Evolutionary conservation across 768 basidiomycete genomes (phyloP).

Genomic region (Auricularia cornea): DNA sequence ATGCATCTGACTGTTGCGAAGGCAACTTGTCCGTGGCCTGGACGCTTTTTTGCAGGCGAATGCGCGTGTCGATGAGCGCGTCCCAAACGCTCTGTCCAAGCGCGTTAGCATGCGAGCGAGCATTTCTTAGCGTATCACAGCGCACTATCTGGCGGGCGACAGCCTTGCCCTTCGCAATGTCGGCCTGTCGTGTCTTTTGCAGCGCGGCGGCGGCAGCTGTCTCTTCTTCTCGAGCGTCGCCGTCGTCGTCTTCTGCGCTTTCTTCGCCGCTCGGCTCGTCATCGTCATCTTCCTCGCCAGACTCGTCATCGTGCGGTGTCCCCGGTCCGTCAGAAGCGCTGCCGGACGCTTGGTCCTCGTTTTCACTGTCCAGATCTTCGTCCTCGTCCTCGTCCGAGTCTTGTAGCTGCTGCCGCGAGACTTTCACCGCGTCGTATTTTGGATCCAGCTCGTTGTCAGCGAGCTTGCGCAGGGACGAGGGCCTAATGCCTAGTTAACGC

Average conservation of each 20-base stretch:
- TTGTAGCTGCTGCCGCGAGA: conserved; percentile 49
- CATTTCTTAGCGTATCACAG: conserved; percentile 9
- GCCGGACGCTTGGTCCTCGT: conserved; percentile 17
- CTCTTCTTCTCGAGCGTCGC: conserved; percentile 14
- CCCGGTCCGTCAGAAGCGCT: conserved; percentile 6
- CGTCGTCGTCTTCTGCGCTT: conserved; percentile 14
- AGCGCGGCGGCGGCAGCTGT: conserved; percentile 34
- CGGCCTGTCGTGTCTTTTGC: conserved; percentile 54
- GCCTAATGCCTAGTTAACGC: conserved; percentile 33
- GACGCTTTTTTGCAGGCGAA: conserved; percentile 79
- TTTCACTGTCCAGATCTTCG: conserved; percentile 15
- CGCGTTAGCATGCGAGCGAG: not conserved
- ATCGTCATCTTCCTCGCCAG: conserved; percentile 13
- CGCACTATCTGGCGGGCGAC: conserved; percentile 77
- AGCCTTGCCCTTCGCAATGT: conserved; percentile 74
- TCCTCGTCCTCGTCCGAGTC: conserved; percentile 32
- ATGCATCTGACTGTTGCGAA: conserved; percentile 26
- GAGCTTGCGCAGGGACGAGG: conserved; percentile 57
- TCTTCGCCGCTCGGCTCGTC: conserved; percentile 14
- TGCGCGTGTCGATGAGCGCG: conserved; percentile 79
- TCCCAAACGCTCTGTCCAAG: conserved; percentile 72
- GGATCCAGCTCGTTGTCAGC: conserved; percentile 61
- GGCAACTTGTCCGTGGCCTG: conserved; percentile 59
- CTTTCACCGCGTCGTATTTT: conserved; percentile 69
- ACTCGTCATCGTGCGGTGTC: conserved; percentile 17